A percentile compares a stretch with the other conserved stretches of the same genome.
These are phyloP conservation scores for Globisporangium camurandrum DNA, from an alignment of 352 stramenopile species.

Conservation along the genomic window DNA sequence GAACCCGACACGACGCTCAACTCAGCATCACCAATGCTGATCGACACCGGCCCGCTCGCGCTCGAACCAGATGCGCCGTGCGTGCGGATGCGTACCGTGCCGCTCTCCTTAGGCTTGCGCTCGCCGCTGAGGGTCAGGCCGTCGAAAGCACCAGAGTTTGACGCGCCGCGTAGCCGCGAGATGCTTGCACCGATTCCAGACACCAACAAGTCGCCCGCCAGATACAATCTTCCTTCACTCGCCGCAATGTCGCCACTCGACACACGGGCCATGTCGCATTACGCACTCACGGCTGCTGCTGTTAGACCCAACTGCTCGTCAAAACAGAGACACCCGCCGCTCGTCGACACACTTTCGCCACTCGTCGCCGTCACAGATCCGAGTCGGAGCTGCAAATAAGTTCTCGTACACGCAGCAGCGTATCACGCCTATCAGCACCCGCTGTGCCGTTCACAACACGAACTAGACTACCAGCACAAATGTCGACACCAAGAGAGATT, in stretches of 20 bases:
- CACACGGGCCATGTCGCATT: slow-evolving; percentile 13
- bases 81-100: not conserved
- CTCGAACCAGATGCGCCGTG: not conserved
- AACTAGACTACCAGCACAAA: too few species aligned
- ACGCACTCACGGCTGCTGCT: slow-evolving; percentile 3
- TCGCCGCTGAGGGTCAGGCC: slow-evolving; percentile 1
- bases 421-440: too few species aligned
- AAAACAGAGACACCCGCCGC: not conserved
- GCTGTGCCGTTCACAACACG: too few species aligned
- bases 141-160: not conserved
- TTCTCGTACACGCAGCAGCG: too few species aligned
- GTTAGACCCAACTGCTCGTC: not conserved
- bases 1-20: not conserved
- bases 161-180: not conserved
- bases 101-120: not conserved
- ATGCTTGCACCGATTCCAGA: not conserved
- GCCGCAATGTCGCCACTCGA: not conserved
- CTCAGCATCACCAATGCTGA: slow-evolving; percentile 1
- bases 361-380: slow-evolving; percentile 8
- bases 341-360: not conserved
- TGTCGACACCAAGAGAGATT: too few species aligned
- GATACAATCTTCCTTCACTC: not conserved
- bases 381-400: too few species aligned
- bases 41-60: slow-evolving; percentile 1
- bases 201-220: not conserved